Conservation (phyloP, 257 asterid genomes). For the Solanum habrochaites region DNA sequence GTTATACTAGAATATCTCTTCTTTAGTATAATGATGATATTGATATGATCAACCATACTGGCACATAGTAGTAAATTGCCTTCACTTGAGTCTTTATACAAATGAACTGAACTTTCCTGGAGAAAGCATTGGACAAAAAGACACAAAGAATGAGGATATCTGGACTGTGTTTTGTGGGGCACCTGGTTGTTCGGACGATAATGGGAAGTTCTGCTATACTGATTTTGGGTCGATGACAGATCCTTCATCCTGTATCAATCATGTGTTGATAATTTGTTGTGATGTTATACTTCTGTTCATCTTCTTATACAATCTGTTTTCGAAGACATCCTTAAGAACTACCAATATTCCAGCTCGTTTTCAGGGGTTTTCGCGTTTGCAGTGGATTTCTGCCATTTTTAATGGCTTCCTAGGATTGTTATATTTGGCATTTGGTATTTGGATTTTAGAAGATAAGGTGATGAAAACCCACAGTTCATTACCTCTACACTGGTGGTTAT, state of each 20-base stretch:
- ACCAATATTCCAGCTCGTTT: neutral
- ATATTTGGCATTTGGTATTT: slow-evolving; percentile 37
- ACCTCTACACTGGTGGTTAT: slow-evolving; percentile 64
- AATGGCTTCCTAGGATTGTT: slow-evolving; percentile 52
- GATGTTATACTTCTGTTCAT: slow-evolving; percentile 46
- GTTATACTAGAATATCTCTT: neutral
- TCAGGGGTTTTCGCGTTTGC: slow-evolving; percentile 29
- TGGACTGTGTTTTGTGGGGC: slow-evolving; percentile 50
- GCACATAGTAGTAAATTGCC: neutral
- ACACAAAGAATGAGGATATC: slow-evolving; percentile 50
- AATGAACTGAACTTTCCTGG: neutral
- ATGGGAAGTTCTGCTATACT: slow-evolving; percentile 17
- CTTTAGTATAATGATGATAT: neutral
- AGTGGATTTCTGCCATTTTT: slow-evolving; percentile 37
- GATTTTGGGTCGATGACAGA: slow-evolving; percentile 17
- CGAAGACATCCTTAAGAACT: slow-evolving; percentile 27
- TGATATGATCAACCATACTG: neutral
- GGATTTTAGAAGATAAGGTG: slow-evolving; percentile 43
- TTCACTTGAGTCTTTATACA: neutral
- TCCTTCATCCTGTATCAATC: slow-evolving; percentile 53
- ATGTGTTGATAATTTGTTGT: slow-evolving; percentile 24
- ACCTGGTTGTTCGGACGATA: slow-evolving; percentile 11
- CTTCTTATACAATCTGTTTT: slow-evolving; percentile 30
- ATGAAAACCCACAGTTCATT: slow-evolving; percentile 11
- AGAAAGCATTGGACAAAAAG: neutral